Base-by-base conservation (phyloP, 176 grass and related monocot species). In the Cocos nucifera region DNA sequence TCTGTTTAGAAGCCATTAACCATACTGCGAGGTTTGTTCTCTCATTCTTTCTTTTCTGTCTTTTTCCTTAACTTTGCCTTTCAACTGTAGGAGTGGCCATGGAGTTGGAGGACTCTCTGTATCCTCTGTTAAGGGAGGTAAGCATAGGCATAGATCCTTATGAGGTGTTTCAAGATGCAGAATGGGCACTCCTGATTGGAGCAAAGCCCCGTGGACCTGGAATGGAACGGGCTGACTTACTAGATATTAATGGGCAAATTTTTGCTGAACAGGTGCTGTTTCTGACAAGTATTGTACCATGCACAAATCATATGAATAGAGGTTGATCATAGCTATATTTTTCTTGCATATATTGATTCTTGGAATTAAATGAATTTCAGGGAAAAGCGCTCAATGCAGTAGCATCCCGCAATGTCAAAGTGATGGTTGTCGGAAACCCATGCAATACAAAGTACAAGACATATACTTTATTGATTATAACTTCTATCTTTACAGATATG, bases 201-300 rank as follows among this genome's bases (percentile, higher is more conserved):
- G 92, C 92, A 66, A 97, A 97, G 63, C 92, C 92, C 4, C 72
- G 92, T 84, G 92, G 92, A 51, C 92, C 87, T 30, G 92, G 92
- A 70, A 90, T 97, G 84, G 92, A 97, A 72, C 63, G 92, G 67
- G 84, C 92, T 26, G 92, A 18, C 0, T 71, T 97, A 66, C 69
- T 97, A 51, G 92, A 97, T 75, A 91, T 97, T 58, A 97, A 97
- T 39, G 92, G 92, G 15, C 83, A 97, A 75, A 91, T 97, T 54
- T 97, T 91, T 50, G 81, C 80, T 62, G 81, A 91, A 51, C 92
- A 97, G 81, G 92, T 96, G 73, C 56, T 52, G 29, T 22, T 67
- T 73, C 35, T 51, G 9, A 12, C 12, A 44, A 44, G 9, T 44
- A 44, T 65, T 68, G 6, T 28, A 44, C 4, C 50, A 16, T 39